Percentiles rank a stretch among this genome's conserved stretches.
These are phyloP conservation scores for Bolboschoenoplectus hybrid DNA, from an alignment of 202 grass and related monocot genomes.

Conservation along the genomic window DNA sequence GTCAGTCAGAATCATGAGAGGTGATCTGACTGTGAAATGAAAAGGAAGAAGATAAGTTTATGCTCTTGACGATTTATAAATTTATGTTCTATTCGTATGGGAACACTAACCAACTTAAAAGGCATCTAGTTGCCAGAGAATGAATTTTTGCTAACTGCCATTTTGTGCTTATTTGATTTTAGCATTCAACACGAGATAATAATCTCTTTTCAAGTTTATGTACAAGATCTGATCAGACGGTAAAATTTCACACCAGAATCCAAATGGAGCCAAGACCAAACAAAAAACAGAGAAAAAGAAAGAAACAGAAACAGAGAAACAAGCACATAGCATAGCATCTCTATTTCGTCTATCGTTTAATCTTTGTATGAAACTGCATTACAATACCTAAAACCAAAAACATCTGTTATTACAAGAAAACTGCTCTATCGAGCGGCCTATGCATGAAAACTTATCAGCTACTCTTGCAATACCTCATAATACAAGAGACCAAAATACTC, in stretches of 20 bases:
- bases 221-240: conserved; percentile 17
- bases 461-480: neutral
- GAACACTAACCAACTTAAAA: neutral
- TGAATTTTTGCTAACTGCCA: conserved; percentile 1
- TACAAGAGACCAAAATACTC: neutral
- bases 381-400: conserved; percentile 33
- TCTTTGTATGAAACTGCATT: conserved; percentile 27
- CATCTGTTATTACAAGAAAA: conserved; percentile 31
- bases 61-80: neutral
- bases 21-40: no score
- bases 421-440: neutral
- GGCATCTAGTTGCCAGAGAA: neutral
- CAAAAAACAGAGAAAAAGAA: neutral
- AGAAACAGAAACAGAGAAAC: neutral
- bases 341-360: neutral
- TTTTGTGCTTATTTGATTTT: neutral
- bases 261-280: neutral
- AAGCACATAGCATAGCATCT: neutral
- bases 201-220: neutral
- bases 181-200: neutral
- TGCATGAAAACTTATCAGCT: neutral
- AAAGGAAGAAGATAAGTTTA: neutral
- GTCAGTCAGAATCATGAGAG: neutral
- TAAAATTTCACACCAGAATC: neutral
- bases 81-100: neutral